A percentile compares a stretch with the other conserved stretches of the same genome.
Evolutionary conservation across 306 rosid species (phyloP).

Genomic region (Glycine latifolia): DNA sequence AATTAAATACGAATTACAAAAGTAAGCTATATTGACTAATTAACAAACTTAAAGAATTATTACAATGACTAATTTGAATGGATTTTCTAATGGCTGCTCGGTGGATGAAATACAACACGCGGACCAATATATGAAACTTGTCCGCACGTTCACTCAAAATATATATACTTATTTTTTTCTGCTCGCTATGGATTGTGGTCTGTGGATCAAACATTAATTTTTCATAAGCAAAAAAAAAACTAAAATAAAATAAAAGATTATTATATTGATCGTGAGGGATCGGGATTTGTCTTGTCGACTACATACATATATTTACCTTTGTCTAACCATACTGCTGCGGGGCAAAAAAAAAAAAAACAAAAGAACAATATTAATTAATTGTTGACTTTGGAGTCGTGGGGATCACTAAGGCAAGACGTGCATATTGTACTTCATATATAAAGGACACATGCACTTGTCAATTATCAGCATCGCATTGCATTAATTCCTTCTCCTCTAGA

Average conservation of each 20-base stretch:
- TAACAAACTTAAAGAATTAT: slow-evolving; percentile 8
- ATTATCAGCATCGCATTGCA: slow-evolving; percentile 34
- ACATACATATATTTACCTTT: neutral
- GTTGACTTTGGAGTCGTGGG: slow-evolving; percentile 59
- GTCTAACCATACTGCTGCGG: slow-evolving; percentile 13
- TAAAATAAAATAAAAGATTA: neutral
- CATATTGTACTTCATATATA: slow-evolving; percentile 51
- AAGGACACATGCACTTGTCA: slow-evolving; percentile 42
- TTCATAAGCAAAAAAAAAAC: neutral
- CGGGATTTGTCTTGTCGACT: neutral
- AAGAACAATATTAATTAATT: slow-evolving; percentile 1
- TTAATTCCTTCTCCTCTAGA: slow-evolving; percentile 1
- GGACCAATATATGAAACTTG: slow-evolving; percentile 36
- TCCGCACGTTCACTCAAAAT: slow-evolving; percentile 47
- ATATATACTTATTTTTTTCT: neutral
- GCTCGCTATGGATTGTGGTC: slow-evolving; percentile 15
- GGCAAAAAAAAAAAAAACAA: neutral
- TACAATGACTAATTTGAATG: slow-evolving; percentile 2
- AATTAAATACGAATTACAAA: slow-evolving; percentile 36
- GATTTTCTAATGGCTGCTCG: slow-evolving; percentile 2
- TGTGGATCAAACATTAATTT: neutral
- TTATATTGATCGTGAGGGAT: neutral
- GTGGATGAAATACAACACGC: slow-evolving; percentile 34
- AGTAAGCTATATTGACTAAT: slow-evolving; percentile 38
- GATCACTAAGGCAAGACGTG: slow-evolving; percentile 59